These are phyloP conservation scores for Blastocystis sp. DNA, from an alignment of 352 stramenopile genomes.

Conservation along the genomic window DNA sequence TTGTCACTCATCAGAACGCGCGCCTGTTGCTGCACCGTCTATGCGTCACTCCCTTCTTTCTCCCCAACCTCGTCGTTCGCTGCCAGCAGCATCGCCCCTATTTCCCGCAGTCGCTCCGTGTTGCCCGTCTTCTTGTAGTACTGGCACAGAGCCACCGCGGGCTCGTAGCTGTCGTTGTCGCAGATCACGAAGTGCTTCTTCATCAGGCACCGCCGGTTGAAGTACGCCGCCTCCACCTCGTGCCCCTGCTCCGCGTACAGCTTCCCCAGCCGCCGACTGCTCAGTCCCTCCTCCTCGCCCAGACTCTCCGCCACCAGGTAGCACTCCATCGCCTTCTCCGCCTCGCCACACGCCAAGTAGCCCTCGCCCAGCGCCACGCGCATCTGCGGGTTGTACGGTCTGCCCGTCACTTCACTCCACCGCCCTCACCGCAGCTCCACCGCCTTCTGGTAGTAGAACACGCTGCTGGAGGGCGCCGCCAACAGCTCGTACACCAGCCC, in stretches of 20 bases:
- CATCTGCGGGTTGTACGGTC: constrained; percentile 45
- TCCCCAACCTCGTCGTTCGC: constrained; percentile 25
- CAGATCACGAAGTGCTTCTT: constrained; percentile 37
- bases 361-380: constrained; percentile 30
- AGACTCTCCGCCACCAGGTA: constrained; percentile 16
- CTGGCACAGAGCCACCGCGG: constrained; percentile 1
- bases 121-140: constrained; percentile 23
- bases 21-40: neutral
- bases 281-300: neutral
- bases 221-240: constrained; percentile 1
- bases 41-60: neutral
- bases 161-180: neutral
- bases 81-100: neutral
- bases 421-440: neutral
- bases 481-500: constrained; percentile 28
- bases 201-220: constrained; percentile 1
- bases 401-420: no score
- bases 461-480: neutral
- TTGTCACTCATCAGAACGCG: neutral
- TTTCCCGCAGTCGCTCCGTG: neutral
- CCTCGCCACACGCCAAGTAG: neutral
- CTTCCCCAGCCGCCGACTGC: constrained; percentile 26
- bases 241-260: neutral
- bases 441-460: neutral
- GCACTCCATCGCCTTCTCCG: constrained; percentile 1